A percentile compares a stretch with the other conserved stretches of the same genome.
These are phyloP conservation scores for Anthracocystis panici-leucophaei DNA, from an alignment of 1,284 basidiomycete genomes.

Conservation along the genomic window DNA sequence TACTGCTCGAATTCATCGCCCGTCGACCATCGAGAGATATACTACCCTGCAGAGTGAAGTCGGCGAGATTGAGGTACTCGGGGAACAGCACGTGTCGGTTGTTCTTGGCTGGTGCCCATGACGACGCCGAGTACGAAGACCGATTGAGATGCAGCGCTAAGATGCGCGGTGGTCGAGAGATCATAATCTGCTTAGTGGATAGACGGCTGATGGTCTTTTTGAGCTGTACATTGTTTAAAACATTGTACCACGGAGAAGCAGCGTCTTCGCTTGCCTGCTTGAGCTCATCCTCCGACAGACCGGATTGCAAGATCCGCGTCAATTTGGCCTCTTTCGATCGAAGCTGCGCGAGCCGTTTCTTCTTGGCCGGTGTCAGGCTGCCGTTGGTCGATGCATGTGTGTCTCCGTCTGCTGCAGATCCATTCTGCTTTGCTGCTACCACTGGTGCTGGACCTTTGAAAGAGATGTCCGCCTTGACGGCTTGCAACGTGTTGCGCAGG, in stretches of 20 bases:
- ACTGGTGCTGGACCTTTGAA: constrained; percentile 7
- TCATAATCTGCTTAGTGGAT: constrained; percentile 67
- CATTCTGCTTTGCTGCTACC: constrained; percentile 20
- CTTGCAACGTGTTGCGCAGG: constrained; percentile 42
- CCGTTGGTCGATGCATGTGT: constrained; percentile 19
- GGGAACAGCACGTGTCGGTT: constrained; percentile 58
- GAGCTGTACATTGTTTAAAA: constrained; percentile 34
- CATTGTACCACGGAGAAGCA: constrained; percentile 27
- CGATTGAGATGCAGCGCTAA: constrained; percentile 66
- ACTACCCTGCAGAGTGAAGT: constrained; percentile 51
- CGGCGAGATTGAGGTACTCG: constrained; percentile 59
- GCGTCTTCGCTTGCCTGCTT: constrained; percentile 25
- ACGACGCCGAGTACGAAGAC: constrained; percentile 49
- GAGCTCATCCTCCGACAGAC: constrained; percentile 61
- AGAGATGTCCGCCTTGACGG: constrained; percentile 23
- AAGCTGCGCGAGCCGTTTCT: constrained; percentile 40
- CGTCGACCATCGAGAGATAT: constrained; percentile 41
- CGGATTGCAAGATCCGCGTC: constrained; percentile 35
- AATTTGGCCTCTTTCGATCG: constrained; percentile 35
- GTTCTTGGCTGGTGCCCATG: constrained; percentile 64
- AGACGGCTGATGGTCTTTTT: constrained; percentile 42
- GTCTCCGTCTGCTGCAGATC: constrained; percentile 18
- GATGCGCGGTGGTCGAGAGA: constrained; percentile 59
- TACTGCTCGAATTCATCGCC: constrained; percentile 22
- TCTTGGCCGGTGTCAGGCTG: constrained; percentile 31